Conservation (phyloP, 768 basidiomycete species). For the Boletus reticulatus region DNA sequence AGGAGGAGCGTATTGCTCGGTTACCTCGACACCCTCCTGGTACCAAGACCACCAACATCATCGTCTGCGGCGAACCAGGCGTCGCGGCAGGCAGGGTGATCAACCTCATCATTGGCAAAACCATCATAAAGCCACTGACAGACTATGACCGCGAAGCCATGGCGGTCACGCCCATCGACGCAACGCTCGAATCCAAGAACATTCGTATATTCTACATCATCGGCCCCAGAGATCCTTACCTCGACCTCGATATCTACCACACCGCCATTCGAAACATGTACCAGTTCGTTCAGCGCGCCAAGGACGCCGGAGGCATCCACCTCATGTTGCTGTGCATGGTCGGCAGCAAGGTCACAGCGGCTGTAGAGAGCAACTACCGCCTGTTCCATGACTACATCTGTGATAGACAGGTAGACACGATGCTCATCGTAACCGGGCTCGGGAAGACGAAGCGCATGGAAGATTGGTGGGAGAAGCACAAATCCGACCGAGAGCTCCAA, state of each 20-base stretch:
- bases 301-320: conserved; percentile 32
- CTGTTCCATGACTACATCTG: conserved; percentile 40
- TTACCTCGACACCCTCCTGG: conserved; percentile 20
- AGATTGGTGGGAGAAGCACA: conserved; percentile 32
- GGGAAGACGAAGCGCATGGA: conserved; percentile 33
- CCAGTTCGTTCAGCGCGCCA: conserved; percentile 26
- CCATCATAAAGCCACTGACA: conserved; percentile 20
- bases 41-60: conserved; percentile 31
- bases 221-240: conserved; percentile 30
- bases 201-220: conserved; percentile 29
- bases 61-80: conserved; percentile 45
- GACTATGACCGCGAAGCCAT: conserved; percentile 35
- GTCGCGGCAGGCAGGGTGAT: conserved; percentile 25
- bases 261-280: conserved; percentile 24
- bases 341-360: conserved; percentile 34
- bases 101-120: conserved; percentile 21
- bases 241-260: conserved; percentile 21
- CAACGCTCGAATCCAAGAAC: conserved; percentile 16
- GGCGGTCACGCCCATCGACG: conserved; percentile 22
- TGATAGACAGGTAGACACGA: conserved; percentile 31
- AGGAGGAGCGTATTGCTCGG: conserved; percentile 17
- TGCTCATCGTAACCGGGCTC: conserved; percentile 39
- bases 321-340: conserved; percentile 41
- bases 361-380: conserved; percentile 35
- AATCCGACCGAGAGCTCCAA: conserved; percentile 3